These are phyloP conservation scores for Dactylonectria estremocensis DNA, from an alignment of 2,329 filamentous ascomycete species.

Conservation along the genomic window DNA sequence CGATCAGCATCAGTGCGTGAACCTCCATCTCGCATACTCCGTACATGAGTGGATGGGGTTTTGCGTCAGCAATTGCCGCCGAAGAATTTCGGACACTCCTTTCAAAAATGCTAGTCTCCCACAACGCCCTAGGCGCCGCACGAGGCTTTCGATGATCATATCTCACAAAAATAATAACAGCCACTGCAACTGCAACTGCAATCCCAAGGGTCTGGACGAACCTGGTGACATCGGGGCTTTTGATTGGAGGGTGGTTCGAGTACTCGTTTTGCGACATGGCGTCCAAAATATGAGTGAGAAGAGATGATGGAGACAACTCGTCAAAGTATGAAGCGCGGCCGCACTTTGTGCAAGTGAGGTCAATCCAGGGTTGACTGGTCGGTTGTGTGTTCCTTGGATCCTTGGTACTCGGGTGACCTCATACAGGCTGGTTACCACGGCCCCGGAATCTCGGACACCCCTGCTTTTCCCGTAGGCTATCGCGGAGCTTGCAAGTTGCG, in stretches of 20 bases:
- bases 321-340: not conserved
- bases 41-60: constrained; percentile 12
- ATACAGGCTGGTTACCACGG: constrained; percentile 10
- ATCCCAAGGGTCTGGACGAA: constrained; percentile 15
- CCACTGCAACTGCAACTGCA: constrained; percentile 27
- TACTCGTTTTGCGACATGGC: constrained; percentile 9
- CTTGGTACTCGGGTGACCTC: constrained; percentile 15
- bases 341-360: not conserved
- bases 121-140: constrained; percentile 14
- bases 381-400: not conserved
- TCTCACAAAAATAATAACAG: constrained; percentile 42
- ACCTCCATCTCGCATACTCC: constrained; percentile 43
- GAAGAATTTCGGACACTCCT: constrained; percentile 45
- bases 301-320: constrained; percentile 12
- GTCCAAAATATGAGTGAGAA: constrained; percentile 4
- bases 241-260: constrained; percentile 21
- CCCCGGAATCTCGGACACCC: constrained; percentile 8
- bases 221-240: not conserved
- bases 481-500: constrained; percentile 12
- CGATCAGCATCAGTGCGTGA: constrained; percentile 8
- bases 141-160: constrained; percentile 35
- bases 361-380: constrained; percentile 1
- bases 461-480: constrained; percentile 4
- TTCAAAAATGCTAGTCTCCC: constrained; percentile 16
- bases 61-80: constrained; percentile 29